Conservation (phyloP, 2,329 filamentous ascomycete genomes). For the Arthroderma sp. region DNA sequence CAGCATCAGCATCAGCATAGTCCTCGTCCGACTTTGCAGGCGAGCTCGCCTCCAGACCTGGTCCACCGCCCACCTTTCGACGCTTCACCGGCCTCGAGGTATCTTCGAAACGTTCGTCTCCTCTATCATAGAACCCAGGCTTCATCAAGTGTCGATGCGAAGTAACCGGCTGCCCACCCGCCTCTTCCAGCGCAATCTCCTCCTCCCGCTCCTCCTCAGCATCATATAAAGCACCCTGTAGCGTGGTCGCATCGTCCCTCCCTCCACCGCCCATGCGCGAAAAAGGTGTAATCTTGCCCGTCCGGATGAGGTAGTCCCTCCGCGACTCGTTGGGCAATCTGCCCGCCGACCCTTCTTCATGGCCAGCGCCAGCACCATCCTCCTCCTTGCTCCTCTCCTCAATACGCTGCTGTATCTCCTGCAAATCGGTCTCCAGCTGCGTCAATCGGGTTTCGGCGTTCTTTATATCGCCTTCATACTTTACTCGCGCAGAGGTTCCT, state of each 20-base stretch:
- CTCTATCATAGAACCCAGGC: conserved; percentile 53
- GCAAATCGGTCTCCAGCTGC: conserved; percentile 57
- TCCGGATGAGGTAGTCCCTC: conserved; percentile 82
- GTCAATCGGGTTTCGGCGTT: conserved; percentile 54
- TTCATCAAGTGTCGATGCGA: conserved; percentile 63
- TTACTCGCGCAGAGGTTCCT: conserved; percentile 39
- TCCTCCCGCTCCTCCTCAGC: conserved; percentile 59
- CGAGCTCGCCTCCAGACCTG: neutral
- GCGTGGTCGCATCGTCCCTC: conserved; percentile 37
- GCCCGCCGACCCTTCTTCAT: conserved; percentile 32
- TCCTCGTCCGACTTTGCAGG: conserved; percentile 24
- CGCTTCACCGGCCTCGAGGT: conserved; percentile 24
- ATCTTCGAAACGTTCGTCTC: conserved; percentile 25
- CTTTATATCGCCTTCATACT: conserved; percentile 46
- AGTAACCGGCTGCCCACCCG: conserved; percentile 32
- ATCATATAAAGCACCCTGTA: conserved; percentile 68
- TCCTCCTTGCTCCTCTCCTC: conserved; percentile 50
- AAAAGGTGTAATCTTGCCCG: conserved; percentile 95
- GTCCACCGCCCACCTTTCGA: conserved; percentile 22
- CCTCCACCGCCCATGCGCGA: conserved; percentile 56
- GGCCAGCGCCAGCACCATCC: conserved; percentile 39
- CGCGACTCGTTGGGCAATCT: conserved; percentile 68
- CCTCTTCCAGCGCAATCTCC: conserved; percentile 36
- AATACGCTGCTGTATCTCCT: conserved; percentile 71
- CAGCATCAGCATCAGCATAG: conserved; percentile 17